phyloP scores from a whole-genome alignment of 192 early-diverging fungal genomes.

The Podila epicladia region DNA sequence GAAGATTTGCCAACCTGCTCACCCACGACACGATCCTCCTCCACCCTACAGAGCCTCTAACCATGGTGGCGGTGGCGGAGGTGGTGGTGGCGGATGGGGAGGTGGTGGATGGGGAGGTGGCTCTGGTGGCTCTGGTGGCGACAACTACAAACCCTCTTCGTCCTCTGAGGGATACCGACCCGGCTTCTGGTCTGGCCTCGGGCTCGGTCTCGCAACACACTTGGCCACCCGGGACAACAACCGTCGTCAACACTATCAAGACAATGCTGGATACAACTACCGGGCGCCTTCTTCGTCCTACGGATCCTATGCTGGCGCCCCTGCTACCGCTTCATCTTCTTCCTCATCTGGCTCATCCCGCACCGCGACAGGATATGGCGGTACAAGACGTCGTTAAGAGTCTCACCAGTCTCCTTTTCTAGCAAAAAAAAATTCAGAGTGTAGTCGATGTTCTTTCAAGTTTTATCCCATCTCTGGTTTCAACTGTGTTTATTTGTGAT shows the following conservation, averaged over 20 bases:
- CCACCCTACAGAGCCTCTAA: constrained; percentile 38
- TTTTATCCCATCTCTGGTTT: constrained; percentile 5
- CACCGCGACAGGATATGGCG: not conserved
- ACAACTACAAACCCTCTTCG: constrained; percentile 29
- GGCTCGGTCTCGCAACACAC: constrained; percentile 32
- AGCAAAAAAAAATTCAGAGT: not conserved
- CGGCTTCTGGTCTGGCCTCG: constrained; percentile 52
- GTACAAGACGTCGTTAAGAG: not conserved
- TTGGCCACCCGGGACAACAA: constrained; percentile 14
- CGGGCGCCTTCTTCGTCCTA: not conserved
- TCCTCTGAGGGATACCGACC: constrained; percentile 31
- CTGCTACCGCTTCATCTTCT: not conserved
- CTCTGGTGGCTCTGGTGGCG: constrained; percentile 20
- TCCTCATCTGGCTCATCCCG: not conserved
- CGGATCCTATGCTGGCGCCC: not conserved
- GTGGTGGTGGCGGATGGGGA: constrained; percentile 5
- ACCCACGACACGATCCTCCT: constrained; percentile 11
- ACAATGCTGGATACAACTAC: not conserved
- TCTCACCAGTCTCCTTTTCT: not conserved
- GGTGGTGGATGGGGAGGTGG: constrained; percentile 21
- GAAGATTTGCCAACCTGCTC: constrained; percentile 8
- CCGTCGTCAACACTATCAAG: not conserved
- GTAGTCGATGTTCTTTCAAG: not conserved
- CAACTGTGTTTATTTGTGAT: not conserved
- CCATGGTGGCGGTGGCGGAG: constrained; percentile 1